Evolutionary conservation across 1,284 basidiomycete genomes (phyloP).

Genomic region (Kwoniella shivajii): DNA sequence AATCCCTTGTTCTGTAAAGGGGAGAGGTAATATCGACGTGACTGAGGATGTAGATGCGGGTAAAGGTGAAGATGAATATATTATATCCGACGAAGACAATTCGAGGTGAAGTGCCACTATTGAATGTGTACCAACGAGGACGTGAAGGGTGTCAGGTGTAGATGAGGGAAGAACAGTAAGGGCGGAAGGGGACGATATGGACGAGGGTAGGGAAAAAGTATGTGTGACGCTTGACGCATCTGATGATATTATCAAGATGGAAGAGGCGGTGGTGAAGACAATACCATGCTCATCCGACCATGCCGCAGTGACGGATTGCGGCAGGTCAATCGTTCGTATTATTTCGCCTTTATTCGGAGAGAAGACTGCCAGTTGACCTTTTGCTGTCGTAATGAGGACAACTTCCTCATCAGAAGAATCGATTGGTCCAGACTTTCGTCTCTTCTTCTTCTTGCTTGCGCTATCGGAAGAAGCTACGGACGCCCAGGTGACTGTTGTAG

Average conservation of each 20-base stretch:
- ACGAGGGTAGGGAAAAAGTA: constrained; percentile 36
- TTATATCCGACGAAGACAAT: constrained; percentile 31
- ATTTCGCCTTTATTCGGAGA: constrained; percentile 36
- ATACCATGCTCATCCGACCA: constrained; percentile 39
- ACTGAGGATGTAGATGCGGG: constrained; percentile 50
- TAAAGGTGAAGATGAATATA: constrained; percentile 41
- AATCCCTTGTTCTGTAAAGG: constrained; percentile 33
- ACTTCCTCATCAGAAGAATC: constrained; percentile 41
- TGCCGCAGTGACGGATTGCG: constrained; percentile 36
- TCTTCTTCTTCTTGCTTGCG: constrained; percentile 37
- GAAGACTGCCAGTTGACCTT: constrained; percentile 36
- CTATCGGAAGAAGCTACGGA: constrained; percentile 24
- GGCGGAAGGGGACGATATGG: constrained; percentile 32
- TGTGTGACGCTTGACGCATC: constrained; percentile 38
- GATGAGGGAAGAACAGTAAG: constrained; percentile 43
- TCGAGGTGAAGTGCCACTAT: constrained; percentile 39
- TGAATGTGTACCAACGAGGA: constrained; percentile 38
- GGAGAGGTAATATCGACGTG: constrained; percentile 42
- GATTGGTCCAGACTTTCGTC: constrained; percentile 26
- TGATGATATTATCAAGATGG: constrained; percentile 39
- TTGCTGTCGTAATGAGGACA: constrained; percentile 42
- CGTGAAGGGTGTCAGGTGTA: constrained; percentile 35
- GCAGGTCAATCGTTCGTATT: constrained; percentile 33
- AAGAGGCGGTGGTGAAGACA: constrained; percentile 37
- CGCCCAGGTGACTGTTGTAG: constrained; percentile 42